phyloP scores from a whole-genome alignment of 345 rosid genomes.

The Mallotus nudiflorus region DNA sequence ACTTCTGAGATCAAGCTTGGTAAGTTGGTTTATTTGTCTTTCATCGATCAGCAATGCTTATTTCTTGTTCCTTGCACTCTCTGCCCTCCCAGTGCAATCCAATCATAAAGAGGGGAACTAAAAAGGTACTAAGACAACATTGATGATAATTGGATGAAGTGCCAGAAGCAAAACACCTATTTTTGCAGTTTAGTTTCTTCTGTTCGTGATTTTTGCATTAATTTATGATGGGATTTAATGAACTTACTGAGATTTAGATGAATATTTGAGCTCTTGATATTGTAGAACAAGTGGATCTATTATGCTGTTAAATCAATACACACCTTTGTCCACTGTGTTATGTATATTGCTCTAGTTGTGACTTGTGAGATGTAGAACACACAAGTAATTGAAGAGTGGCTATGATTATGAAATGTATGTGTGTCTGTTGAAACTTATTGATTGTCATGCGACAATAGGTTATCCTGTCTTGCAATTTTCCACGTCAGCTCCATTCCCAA shows the following conservation, averaged over 20 bases:
- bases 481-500: background rate
- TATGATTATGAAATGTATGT: constrained; percentile 4
- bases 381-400: background rate
- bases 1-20: constrained; percentile 71
- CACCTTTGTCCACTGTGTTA: background rate
- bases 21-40: constrained; percentile 34
- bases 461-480: background rate
- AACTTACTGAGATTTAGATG: background rate
- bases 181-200: background rate
- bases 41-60: background rate
- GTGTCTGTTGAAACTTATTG: background rate
- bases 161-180: background rate
- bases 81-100: background rate
- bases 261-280: background rate
- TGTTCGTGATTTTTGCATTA: background rate
- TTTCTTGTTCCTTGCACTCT: background rate
- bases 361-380: background rate
- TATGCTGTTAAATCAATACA: background rate
- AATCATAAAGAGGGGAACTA: background rate
- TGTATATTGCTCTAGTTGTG: background rate
- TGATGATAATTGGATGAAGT: background rate
- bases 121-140: background rate
- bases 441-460: background rate
- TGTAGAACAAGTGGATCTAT: background rate
- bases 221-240: background rate